Percentiles rank a stretch among this genome's conserved stretches.
These are phyloP conservation scores for Suillus americanus DNA, from an alignment of 768 basidiomycete genomes.

Conservation along the genomic window DNA sequence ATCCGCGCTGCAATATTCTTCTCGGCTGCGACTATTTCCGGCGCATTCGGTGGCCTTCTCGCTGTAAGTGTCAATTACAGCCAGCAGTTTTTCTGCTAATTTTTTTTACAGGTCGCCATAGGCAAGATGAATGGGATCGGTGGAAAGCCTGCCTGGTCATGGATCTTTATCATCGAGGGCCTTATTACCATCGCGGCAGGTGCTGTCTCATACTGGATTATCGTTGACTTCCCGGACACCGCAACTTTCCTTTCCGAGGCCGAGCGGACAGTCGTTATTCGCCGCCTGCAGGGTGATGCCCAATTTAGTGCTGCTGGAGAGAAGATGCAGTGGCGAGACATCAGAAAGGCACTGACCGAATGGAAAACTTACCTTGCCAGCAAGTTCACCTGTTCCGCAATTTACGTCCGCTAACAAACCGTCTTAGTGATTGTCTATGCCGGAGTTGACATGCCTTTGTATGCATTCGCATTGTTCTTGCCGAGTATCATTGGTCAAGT, in stretches of 20 bases:
- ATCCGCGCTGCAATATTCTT: slow-evolving; percentile 66
- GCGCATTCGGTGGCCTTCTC: slow-evolving; percentile 79
- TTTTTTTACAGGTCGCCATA: slow-evolving; percentile 47
- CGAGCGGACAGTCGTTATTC: slow-evolving; percentile 66
- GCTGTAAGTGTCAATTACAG: slow-evolving; percentile 42
- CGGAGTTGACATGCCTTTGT: slow-evolving; percentile 65
- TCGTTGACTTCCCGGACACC: slow-evolving; percentile 82
- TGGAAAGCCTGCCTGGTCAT: slow-evolving; percentile 63
- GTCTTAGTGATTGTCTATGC: slow-evolving; percentile 52
- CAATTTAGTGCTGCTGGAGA: slow-evolving; percentile 78
- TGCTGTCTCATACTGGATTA: slow-evolving; percentile 66
- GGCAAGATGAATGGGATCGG: slow-evolving; percentile 72
- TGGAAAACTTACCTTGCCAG: slow-evolving; percentile 67
- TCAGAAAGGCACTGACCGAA: slow-evolving; percentile 58
- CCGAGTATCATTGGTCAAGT: slow-evolving; percentile 78
- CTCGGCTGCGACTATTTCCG: slow-evolving; percentile 75
- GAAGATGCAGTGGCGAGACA: slow-evolving; percentile 53
- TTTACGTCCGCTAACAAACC: not conserved
- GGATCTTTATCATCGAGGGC: slow-evolving; percentile 80
- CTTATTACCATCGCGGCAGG: slow-evolving; percentile 69
- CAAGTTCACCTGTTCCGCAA: slow-evolving; percentile 7
- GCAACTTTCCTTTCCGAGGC: slow-evolving; percentile 74
- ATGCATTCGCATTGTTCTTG: slow-evolving; percentile 76
- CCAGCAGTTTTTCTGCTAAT: not conserved
- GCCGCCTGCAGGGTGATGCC: slow-evolving; percentile 63